phyloP scores from a whole-genome alignment of 2,329 filamentous ascomycete species.

The Beauveria pseudobassiana region DNA sequence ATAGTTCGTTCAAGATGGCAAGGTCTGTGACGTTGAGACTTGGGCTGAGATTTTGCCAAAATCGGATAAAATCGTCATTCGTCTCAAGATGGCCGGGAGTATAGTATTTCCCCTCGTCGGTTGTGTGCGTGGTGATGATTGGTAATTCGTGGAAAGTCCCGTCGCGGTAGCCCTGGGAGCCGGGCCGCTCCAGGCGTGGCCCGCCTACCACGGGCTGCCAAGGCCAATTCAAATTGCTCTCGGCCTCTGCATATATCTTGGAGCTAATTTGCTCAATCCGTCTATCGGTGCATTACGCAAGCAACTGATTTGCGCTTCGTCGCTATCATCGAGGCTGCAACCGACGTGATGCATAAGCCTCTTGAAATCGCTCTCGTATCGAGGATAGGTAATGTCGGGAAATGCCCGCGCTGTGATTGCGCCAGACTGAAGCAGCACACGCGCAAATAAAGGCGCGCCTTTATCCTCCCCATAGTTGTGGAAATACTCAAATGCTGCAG shows the following conservation, averaged over 20 bases:
- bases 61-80: conserved; percentile 28
- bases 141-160: conserved; percentile 30
- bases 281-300: conserved; percentile 28
- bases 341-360: conserved; percentile 22
- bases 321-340: conserved; percentile 20
- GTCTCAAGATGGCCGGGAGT: conserved; percentile 26
- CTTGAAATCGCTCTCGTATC: conserved; percentile 26
- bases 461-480: conserved; percentile 28
- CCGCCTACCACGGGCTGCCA: conserved; percentile 41
- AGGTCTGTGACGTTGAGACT: conserved; percentile 24
- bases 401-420: conserved; percentile 30
- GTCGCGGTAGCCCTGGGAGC: conserved; percentile 32
- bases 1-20: conserved; percentile 21
- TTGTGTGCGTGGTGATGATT: conserved; percentile 29
- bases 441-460: conserved; percentile 24
- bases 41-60: conserved; percentile 27
- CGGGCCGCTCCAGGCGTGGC: conserved; percentile 37
- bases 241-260: conserved; percentile 29
- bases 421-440: conserved; percentile 30
- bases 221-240: conserved; percentile 37
- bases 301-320: conserved; percentile 29
- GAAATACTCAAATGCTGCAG: conserved; percentile 31
- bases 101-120: conserved; percentile 28
- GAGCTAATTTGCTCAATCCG: conserved; percentile 30
- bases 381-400: conserved; percentile 25